Evolutionary conservation across 345 rosid genomes (phyloP).

Genomic region (Salix caprea): DNA sequence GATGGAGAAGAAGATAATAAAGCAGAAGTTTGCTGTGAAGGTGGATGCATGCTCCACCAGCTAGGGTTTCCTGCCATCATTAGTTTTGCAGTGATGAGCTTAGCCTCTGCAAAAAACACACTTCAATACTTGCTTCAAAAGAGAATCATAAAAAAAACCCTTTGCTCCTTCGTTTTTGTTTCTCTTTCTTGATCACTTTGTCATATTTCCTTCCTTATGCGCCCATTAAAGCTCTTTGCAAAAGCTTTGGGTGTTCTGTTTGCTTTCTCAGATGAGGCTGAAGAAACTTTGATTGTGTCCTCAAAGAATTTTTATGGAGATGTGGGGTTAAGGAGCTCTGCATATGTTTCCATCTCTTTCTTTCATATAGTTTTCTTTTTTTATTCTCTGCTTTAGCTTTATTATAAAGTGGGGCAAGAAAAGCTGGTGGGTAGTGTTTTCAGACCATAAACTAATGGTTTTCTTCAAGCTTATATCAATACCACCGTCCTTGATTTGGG

Average conservation of each 20-base stretch:
- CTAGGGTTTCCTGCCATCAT: conserved; percentile 79
- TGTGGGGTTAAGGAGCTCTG: conserved; percentile 43
- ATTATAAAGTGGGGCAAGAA: conserved; percentile 45
- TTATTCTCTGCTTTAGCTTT: conserved; percentile 44
- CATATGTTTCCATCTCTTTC: conserved; percentile 25
- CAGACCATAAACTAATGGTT: conserved; percentile 13
- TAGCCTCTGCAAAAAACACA: not conserved
- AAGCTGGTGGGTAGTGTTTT: conserved; percentile 15
- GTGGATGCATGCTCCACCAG: conserved; percentile 63
- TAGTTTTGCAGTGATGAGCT: conserved; percentile 21
- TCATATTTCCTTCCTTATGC: conserved; percentile 40
- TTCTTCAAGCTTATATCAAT: not conserved
- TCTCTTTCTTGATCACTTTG: conserved; percentile 25
- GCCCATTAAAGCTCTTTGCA: conserved; percentile 37
- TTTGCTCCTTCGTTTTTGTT: not conserved
- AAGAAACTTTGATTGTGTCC: conserved; percentile 36
- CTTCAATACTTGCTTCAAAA: conserved; percentile 14
- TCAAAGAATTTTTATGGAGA: conserved; percentile 25
- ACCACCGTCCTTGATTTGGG: conserved; percentile 17
- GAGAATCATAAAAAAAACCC: not conserved
- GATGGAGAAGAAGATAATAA: conserved; percentile 31
- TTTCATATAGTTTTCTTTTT: conserved; percentile 26
- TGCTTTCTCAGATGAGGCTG: conserved; percentile 45
- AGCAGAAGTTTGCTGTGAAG: conserved; percentile 37
- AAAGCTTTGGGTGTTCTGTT: conserved; percentile 30